phyloP scores from a whole-genome alignment of 1,139 yeast species.

The Debaryomyces fabryi region DNA sequence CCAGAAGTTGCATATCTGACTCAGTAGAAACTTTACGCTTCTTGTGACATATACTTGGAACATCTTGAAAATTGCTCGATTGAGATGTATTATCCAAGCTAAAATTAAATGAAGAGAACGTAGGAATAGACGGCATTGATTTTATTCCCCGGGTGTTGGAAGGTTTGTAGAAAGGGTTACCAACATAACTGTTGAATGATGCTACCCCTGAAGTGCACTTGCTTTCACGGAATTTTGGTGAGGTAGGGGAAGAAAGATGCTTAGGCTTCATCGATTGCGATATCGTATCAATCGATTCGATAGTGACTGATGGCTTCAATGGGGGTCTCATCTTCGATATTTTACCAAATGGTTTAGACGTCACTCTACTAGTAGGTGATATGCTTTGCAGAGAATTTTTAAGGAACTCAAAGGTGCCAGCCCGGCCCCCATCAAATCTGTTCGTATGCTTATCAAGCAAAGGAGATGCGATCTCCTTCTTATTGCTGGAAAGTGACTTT shows the following conservation, averaged over 20 bases:
- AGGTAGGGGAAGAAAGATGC: constrained; percentile 9
- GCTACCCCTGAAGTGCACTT: constrained; percentile 1
- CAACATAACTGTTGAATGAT: constrained; percentile 6
- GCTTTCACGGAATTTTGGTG: constrained; percentile 2
- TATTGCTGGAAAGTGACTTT: constrained; percentile 9
- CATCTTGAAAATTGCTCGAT: neutral
- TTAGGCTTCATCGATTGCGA: constrained; percentile 13
- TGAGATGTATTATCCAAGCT: neutral
- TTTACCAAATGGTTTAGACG: constrained; percentile 1
- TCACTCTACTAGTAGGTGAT: neutral
- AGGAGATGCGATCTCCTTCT: constrained; percentile 20
- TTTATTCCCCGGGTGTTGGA: neutral
- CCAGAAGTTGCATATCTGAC: constrained; percentile 6
- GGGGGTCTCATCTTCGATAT: constrained; percentile 16
- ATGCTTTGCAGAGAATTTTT: neutral
- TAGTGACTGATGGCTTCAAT: constrained; percentile 29
- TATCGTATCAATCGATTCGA: constrained; percentile 26
- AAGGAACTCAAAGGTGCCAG: neutral
- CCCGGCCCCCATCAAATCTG: constrained; percentile 3
- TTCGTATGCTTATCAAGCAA: constrained; percentile 18
- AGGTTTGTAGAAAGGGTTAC: constrained; percentile 5
- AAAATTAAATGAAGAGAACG: constrained; percentile 1
- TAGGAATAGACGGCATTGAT: constrained; percentile 7
- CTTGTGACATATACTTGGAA: neutral
- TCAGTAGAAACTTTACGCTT: constrained; percentile 12